Percentiles rank a stretch among this genome's conserved stretches.
Conservation (phyloP, 306 rosid species). For the Crotalaria pallida region DNA sequence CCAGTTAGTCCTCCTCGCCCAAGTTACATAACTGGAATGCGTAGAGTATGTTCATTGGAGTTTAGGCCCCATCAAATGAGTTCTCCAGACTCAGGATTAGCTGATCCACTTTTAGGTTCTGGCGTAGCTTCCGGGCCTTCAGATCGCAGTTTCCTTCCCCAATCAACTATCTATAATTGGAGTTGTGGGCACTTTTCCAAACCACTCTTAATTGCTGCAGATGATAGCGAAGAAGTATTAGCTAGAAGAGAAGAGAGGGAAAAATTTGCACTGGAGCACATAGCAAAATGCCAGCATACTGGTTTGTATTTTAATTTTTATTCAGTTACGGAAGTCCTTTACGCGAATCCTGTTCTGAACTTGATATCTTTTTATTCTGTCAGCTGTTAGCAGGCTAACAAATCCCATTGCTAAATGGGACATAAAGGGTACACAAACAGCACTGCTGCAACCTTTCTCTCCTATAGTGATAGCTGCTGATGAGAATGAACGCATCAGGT, state of each 20-base stretch:
- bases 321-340: background rate
- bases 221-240: conserved; percentile 61
- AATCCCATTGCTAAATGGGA: conserved; percentile 93
- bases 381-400: conserved; percentile 82
- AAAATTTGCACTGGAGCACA: conserved; percentile 80
- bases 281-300: conserved; percentile 87
- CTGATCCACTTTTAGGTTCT: conserved; percentile 88
- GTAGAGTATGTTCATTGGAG: conserved; percentile 91
- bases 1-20: conserved; percentile 98
- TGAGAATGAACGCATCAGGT: conserved; percentile 95
- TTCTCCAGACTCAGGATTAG: conserved; percentile 88
- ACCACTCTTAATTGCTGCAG: conserved; percentile 72
- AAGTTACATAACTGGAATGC: conserved; percentile 77
- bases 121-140: conserved; percentile 52
- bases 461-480: conserved; percentile 91
- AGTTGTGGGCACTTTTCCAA: conserved; percentile 95
- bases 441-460: conserved; percentile 87
- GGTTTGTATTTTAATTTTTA: conserved; percentile 39
- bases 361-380: conserved; percentile 21
- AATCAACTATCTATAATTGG: conserved; percentile 89
- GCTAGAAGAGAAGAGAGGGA: conserved; percentile 93
- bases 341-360: conserved; percentile 5
- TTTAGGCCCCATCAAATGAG: conserved; percentile 84
- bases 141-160: conserved; percentile 88
- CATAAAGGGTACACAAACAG: conserved; percentile 70